These are phyloP conservation scores for Larix kaempferi DNA, from an alignment of 75 land plant genomes.

Conservation along the genomic window DNA sequence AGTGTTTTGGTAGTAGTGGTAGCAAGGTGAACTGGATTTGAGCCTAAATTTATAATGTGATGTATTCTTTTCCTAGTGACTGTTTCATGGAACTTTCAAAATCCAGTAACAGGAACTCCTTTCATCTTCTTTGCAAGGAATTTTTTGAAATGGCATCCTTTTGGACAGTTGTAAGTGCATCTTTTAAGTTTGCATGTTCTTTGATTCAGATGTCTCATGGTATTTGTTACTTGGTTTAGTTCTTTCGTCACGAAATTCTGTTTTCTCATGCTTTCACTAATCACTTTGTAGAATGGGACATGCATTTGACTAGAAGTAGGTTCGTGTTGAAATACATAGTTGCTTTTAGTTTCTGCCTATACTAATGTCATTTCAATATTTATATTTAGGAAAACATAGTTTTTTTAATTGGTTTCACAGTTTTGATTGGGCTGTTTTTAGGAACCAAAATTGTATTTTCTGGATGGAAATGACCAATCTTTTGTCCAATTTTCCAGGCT, in stretches of 20 bases:
- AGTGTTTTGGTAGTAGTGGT: not conserved
- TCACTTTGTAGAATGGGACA: not conserved
- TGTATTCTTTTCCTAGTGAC: not conserved
- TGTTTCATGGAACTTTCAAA: not conserved
- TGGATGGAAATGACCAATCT: not conserved
- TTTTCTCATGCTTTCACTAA: not conserved
- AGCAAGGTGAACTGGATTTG: not conserved
- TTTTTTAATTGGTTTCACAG: not conserved
- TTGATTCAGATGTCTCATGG: not conserved
- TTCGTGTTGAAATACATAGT: not conserved
- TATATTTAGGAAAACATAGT: not conserved
- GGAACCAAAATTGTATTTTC: not conserved
- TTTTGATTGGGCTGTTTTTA: conserved; percentile 3
- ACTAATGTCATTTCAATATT: no score
- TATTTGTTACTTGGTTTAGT: not conserved
- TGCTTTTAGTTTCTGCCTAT: no score
- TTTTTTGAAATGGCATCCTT: not conserved
- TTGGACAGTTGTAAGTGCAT: not conserved
- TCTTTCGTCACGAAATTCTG: not conserved
- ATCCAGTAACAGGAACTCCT: not conserved
- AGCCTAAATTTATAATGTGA: not conserved
- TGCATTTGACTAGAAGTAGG: not conserved
- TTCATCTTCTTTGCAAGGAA: not conserved
- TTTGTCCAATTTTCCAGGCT: conserved; percentile 26
- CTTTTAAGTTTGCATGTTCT: not conserved